phyloP scores from a whole-genome alignment of 495 filamentous ascomycete genomes.

The Penicillium canariense region DNA sequence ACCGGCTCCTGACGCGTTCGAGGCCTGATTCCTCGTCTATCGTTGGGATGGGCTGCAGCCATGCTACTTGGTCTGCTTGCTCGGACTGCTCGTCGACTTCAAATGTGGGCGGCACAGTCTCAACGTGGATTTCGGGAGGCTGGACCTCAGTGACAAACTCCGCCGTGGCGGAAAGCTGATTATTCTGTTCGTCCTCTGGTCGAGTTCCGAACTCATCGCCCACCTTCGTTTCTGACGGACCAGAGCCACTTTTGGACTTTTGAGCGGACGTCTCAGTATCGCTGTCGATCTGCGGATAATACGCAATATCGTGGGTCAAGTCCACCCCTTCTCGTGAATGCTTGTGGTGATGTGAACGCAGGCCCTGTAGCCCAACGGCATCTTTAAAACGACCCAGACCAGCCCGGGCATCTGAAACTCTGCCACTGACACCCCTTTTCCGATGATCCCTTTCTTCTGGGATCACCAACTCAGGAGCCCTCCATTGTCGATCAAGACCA shows the following conservation, averaged over 20 bases:
- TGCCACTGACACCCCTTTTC: constrained; percentile 74
- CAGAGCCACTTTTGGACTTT: constrained; percentile 17
- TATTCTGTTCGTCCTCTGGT: constrained; percentile 16
- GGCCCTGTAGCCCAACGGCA: constrained; percentile 62
- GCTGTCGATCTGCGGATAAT: constrained; percentile 32
- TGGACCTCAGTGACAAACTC: constrained; percentile 21
- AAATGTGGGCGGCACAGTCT: constrained; percentile 22
- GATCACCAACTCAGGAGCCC: constrained; percentile 24
- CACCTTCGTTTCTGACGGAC: constrained; percentile 23
- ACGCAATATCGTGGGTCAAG: constrained; percentile 30
- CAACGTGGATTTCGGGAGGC: constrained; percentile 38
- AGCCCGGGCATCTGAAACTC: constrained; percentile 78
- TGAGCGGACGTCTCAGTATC: constrained; percentile 27
- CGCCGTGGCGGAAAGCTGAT: constrained; percentile 10
- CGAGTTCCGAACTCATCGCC: constrained; percentile 16
- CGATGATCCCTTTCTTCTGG: constrained; percentile 63
- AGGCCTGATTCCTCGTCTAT: constrained; percentile 30
- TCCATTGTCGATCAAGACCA: constrained; percentile 32
- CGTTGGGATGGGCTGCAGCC: constrained; percentile 12
- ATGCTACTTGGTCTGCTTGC: constrained; percentile 10
- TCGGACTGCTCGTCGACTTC: constrained; percentile 21
- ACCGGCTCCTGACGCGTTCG: constrained; percentile 32
- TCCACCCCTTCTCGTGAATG: constrained; percentile 40
- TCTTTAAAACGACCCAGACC: constrained; percentile 83
- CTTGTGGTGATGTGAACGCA: constrained; percentile 49